Evolutionary conservation across 768 basidiomycete genomes (phyloP), one percentile per base, ranked within the genome.

Genomic region (Leucosporidium scottii): DNA sequence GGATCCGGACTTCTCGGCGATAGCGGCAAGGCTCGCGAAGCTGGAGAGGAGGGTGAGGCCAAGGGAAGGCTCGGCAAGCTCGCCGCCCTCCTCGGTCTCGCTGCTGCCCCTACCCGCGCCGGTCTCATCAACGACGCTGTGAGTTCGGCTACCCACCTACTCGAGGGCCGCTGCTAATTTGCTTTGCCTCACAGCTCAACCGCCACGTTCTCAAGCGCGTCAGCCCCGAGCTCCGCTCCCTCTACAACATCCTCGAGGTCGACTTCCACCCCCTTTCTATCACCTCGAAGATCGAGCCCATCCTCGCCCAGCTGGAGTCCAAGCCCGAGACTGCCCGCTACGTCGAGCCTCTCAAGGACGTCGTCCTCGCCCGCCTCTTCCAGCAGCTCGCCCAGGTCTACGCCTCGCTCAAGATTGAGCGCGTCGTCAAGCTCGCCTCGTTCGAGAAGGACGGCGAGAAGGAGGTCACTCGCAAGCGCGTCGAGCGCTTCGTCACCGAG

Each of bases 321-420:
- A 72, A 75, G 64, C 74, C 71, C 68, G 81, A 73, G 62, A 79
- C 48, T 64, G 82, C 87, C 0, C 85, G 87, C 1, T 97, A 96
- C 79, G 84, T 93, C 27, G 84, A 87, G n/a, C 88, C 93, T 66
- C 85, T 98, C 67, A 87, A 90, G 73, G 89, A 89, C 64, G 93
- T 94, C 54, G 84, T 96, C 23, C 86, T 97, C 70, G 91, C 92
- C 5, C 88, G 92, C 36, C 84, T 97, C 9, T 85, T 98, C 73
- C 86, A 87, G 31, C 91, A 94, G 77, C 86, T 99, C 48, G 87
- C 91, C 1, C 89, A 96, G 78, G 88, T 97, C 20, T 99, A 97
- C 79, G 88, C 87, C 34, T 86, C 88, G 18, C 86, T 97, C 81
- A 87, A 85, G 71, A 85, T 97, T 66, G 81, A 82, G 67, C 86